Evolutionary conservation across 1,139 yeast genomes (phyloP), one percentile per base, ranked within the genome.

Genomic region (Scheffersomyces stambukii): DNA sequence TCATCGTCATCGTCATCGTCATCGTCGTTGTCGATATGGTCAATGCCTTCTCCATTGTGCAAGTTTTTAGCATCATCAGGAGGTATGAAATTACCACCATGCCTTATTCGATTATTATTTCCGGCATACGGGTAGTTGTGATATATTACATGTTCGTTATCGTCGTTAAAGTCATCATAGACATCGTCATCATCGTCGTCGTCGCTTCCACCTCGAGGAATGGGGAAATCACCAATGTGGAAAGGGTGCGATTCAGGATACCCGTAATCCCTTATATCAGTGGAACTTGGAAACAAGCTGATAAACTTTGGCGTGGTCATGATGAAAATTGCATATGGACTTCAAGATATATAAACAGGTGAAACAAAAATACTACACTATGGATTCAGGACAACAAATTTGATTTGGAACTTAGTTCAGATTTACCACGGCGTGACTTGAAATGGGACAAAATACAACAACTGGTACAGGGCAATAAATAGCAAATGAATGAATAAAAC

Each of bases 241-340:
- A 39, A 28, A 6, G 42, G 42, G 24, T 83, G 77, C 21, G 66
- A 57, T 13, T 60, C 65, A 4, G 75, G 74, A 49, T 88, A 88
- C 19, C 89, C 96, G 61, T 74, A 88, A 52, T 88, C 96, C 41
- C 75, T 75, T 14, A 83, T 79, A 13, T 71, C 65, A 6, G 71
- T 62, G 33, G 51, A 46, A 11, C 53, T 46, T 2, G 57, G 60
- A 27, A 48, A n/a, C n/a, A n/a, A n/a, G n/a, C n/a, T n/a, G n/a
- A n/a, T n/a, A n/a, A n/a, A n/a, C n/a, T n/a, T n/a, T n/a, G n/a
- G n/a, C n/a, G n/a, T n/a, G n/a, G n/a, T n/a, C n/a, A n/a, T n/a
- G n/a, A n/a, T n/a, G n/a, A n/a, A n/a, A n/a, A n/a, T n/a, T n/a
- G n/a, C n/a, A n/a, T n/a, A n/a, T n/a, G n/a, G n/a, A n/a, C n/a